These are phyloP conservation scores for Euphorbia schlechtendalii DNA, from an alignment of 441 rosid genomes.

Conservation along the genomic window DNA sequence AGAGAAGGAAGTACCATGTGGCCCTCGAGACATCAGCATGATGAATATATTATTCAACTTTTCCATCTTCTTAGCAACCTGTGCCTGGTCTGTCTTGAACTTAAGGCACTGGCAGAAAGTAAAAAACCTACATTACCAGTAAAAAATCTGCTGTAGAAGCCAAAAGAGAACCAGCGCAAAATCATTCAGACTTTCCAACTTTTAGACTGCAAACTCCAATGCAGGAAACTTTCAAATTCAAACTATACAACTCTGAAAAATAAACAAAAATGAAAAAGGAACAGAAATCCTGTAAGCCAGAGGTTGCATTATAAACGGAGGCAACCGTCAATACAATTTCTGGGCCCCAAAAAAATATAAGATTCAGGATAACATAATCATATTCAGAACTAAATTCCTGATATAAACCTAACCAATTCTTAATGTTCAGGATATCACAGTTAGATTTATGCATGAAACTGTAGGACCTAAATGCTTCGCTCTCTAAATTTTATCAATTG, in stretches of 20 bases:
- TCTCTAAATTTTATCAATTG: not conserved
- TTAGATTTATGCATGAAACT: not conserved
- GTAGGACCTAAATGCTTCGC: not conserved
- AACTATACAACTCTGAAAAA: no score
- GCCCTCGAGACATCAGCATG: slow-evolving; percentile 85
- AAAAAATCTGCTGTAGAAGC: not conserved
- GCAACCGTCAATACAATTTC: not conserved
- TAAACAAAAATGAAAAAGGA: not conserved
- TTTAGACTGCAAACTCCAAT: not conserved
- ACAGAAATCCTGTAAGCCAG: not conserved
- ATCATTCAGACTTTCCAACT: not conserved
- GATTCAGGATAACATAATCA: not conserved
- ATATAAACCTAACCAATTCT: not conserved
- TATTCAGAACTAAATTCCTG: not conserved
- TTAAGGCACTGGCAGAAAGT: slow-evolving; percentile 62
- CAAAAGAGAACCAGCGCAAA: not conserved
- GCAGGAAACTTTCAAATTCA: no score
- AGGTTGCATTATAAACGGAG: not conserved
- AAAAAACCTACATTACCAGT: slow-evolving; percentile 5
- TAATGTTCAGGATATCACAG: not conserved
- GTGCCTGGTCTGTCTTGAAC: slow-evolving; percentile 96
- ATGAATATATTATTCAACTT: slow-evolving; percentile 86
- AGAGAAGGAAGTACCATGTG: slow-evolving; percentile 51
- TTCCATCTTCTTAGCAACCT: slow-evolving; percentile 98
- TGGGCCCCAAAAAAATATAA: not conserved